Evolutionary conservation across 1,139 yeast species (phyloP).

Genomic region (Yamadazyma membranifaciens): DNA sequence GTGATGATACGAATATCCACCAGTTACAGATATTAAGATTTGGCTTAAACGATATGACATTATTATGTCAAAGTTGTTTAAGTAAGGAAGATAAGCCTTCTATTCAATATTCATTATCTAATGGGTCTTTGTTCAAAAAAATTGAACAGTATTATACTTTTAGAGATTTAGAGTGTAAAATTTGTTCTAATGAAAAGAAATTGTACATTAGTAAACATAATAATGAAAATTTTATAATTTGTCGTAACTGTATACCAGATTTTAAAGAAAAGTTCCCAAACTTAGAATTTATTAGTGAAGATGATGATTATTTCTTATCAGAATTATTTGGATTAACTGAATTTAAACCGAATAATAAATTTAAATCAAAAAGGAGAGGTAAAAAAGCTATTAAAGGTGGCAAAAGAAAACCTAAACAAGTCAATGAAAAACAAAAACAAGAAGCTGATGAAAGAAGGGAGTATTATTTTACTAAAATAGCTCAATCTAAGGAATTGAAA

Average conservation of each 20-base stretch:
- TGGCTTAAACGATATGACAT: constrained; percentile 55
- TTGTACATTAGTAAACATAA: constrained; percentile 35
- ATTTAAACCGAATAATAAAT: constrained; percentile 19
- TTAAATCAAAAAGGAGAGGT: constrained; percentile 18
- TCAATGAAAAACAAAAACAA: constrained; percentile 26
- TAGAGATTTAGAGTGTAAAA: constrained; percentile 48
- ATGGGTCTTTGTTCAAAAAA: constrained; percentile 53
- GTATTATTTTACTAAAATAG: constrained; percentile 35
- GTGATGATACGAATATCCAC: constrained; percentile 55
- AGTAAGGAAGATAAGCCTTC: constrained; percentile 47
- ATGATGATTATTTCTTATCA: constrained; percentile 46
- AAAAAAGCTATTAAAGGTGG: constrained; percentile 29
- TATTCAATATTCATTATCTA: constrained; percentile 50
- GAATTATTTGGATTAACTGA: constrained; percentile 53
- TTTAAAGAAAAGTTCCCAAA: constrained; percentile 15
- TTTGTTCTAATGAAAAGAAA: constrained; percentile 41
- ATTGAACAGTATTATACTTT: constrained; percentile 47
- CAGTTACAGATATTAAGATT: constrained; percentile 50
- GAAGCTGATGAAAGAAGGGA: constrained; percentile 36
- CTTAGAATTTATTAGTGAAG: constrained; percentile 39
- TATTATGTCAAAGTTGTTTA: constrained; percentile 49
- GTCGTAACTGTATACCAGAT: constrained; percentile 40
- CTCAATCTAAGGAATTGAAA: constrained; percentile 33
- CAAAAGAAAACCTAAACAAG: constrained; percentile 20
- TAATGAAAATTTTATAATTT: constrained; percentile 29